Percentiles rank a stretch among this genome's conserved stretches.
These are phyloP conservation scores for Hericium coralloides DNA, from an alignment of 768 basidiomycete genomes.

Conservation along the genomic window DNA sequence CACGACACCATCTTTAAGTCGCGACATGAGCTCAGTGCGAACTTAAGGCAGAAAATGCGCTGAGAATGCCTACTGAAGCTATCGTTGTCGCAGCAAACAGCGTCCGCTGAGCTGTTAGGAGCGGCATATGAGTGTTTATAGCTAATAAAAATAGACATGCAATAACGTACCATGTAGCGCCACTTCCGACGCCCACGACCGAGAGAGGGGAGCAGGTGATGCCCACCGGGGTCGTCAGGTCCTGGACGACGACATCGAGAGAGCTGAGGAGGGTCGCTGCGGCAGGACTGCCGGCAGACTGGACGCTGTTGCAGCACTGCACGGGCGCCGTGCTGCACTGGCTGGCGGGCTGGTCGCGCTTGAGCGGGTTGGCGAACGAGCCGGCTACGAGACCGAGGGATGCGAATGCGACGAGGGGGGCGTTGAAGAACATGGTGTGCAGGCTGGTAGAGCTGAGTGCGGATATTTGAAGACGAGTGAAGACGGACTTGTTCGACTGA, in stretches of 20 bases:
- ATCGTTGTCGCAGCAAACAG: slow-evolving; percentile 10
- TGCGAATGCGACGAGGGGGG: not conserved
- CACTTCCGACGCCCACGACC: slow-evolving; percentile 1
- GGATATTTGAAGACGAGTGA: too few relatives aligned
- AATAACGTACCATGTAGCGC: not conserved
- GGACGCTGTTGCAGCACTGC: slow-evolving; percentile 8
- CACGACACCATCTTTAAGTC: slow-evolving; percentile 19
- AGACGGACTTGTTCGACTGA: too few relatives aligned
- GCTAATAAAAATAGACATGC: not conserved
- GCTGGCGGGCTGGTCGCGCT: not conserved
- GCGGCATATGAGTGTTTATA: too few relatives aligned
- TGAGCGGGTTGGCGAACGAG: not conserved
- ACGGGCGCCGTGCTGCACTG: not conserved
- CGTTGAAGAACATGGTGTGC: not conserved
- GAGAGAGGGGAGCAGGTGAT: slow-evolving; percentile 4
- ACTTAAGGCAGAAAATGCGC: not conserved
- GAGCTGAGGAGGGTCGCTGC: not conserved
- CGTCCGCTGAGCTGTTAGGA: not conserved
- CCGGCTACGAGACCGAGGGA: not conserved
- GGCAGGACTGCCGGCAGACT: not conserved
- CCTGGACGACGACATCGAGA: slow-evolving; percentile 2
- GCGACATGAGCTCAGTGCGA: not conserved
- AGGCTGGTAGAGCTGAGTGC: not conserved
- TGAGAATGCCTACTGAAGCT: slow-evolving; percentile 1
- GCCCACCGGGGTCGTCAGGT: slow-evolving; percentile 1